Percentiles rank a stretch among this genome's conserved stretches.
These are phyloP conservation scores for Microdochium nivale DNA, from an alignment of 2,329 filamentous ascomycete genomes.

Conservation along the genomic window DNA sequence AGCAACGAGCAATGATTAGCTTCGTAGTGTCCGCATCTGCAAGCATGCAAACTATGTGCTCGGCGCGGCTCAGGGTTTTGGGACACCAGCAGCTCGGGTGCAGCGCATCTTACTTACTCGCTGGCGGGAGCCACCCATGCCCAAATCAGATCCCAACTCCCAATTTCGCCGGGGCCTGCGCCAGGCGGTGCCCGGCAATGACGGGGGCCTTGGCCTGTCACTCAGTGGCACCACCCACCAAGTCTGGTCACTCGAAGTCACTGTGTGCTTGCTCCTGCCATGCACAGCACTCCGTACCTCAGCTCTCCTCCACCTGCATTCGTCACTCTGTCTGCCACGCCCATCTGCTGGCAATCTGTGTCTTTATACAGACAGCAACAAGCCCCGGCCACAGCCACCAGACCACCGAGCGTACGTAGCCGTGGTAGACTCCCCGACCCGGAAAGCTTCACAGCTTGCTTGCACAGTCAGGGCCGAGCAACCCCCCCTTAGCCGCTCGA, in stretches of 20 bases:
- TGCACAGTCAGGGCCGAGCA: neutral
- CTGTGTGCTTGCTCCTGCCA: neutral
- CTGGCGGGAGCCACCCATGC: neutral
- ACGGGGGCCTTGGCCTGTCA: neutral
- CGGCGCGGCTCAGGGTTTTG: too few relatives aligned
- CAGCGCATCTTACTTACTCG: neutral
- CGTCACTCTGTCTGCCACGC: neutral
- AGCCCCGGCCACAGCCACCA: neutral
- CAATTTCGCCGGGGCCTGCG: neutral
- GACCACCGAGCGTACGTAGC: neutral
- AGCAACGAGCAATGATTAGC: too few relatives aligned
- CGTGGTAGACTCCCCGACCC: neutral
- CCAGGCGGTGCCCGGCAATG: neutral
- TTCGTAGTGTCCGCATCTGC: too few relatives aligned
- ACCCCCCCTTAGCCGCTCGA: neutral
- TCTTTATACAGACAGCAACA: neutral
- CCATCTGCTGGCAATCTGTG: neutral
- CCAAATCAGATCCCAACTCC: neutral
- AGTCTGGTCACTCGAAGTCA: neutral
- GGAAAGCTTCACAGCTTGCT: neutral
- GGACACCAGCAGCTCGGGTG: too few relatives aligned
- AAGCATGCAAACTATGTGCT: too few relatives aligned
- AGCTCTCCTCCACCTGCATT: neutral
- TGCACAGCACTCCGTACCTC: too few relatives aligned
- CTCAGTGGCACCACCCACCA: neutral